Evolutionary conservation across 495 filamentous ascomycete species (phyloP), one percentile per base, ranked within the genome.

Genomic region (Tuber borchii): DNA sequence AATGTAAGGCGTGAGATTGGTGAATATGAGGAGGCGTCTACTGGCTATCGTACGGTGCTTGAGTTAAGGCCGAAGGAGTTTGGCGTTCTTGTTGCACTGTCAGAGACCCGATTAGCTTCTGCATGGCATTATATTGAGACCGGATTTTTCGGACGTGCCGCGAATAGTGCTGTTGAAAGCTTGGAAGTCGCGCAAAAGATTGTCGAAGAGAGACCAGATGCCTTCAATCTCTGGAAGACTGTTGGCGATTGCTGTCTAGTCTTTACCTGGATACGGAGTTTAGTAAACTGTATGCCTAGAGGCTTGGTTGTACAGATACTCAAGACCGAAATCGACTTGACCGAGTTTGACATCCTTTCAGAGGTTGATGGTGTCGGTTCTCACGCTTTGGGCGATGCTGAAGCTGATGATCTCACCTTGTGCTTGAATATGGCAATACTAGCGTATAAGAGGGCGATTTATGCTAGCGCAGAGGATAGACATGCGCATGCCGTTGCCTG

Each of bases 401-500:
- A 85, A 56, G 86, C 87, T 7, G 80, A 86, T 4, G 86, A 88
- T 43, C 79, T 88, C 34, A 85, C 84, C 1, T 82, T 80, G 34
- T 89, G 87, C 70, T 78, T 94, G 4, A 87, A 92, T 73, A 87
- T 91, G 51, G 87, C 90, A 0, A 94, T 99, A 22, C 84, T 97
- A 42, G 92, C 93, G 8, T 91, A 94, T 83, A 98, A 97, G 81
- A 90, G 92, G 72, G 92, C 93, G 31, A 90, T 98, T 22, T 86
- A 91, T 74, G 87, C 89, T 65, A 91, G 91, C 45, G 84, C 89
- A 2, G 86, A 90, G 73, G 95, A 99, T 80, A 75, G 89, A 4
- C 92, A 98, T 83, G 93, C 94, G n/a, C 94, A 96, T 84, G 93
- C 95, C 12, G 92, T 98, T 43, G 93, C 94, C 1, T 97, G 95